These are phyloP conservation scores for Candolleomyces eurysporus DNA, from an alignment of 768 basidiomycete genomes.

Conservation along the genomic window DNA sequence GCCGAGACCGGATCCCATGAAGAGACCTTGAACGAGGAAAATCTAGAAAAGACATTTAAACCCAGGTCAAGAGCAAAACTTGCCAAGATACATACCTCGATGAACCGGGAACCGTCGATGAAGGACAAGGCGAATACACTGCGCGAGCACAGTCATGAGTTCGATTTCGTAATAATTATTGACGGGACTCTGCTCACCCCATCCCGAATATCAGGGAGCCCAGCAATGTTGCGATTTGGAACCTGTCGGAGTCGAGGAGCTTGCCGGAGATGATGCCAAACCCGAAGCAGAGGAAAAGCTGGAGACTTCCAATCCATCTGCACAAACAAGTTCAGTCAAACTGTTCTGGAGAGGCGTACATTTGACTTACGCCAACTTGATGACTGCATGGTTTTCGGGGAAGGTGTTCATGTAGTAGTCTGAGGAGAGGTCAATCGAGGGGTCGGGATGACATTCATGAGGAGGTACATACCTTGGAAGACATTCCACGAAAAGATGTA, in stretches of 20 bases:
- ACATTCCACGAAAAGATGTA: conserved; percentile 10
- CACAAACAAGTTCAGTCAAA: not conserved
- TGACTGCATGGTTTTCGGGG: not conserved
- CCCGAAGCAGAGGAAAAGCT: conserved; percentile 43
- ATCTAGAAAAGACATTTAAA: conserved; percentile 23
- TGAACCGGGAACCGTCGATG: conserved; percentile 31
- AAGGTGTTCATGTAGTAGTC: conserved; percentile 10
- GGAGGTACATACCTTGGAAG: conserved; percentile 7
- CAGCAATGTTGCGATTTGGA: conserved; percentile 25
- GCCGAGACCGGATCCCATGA: conserved; percentile 51
- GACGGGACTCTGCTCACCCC: conserved; percentile 18
- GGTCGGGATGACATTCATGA: too few relatives aligned
- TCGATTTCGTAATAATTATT: conserved; percentile 8
- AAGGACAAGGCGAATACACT: conserved; percentile 45
- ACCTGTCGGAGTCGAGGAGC: conserved; percentile 46
- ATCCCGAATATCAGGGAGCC: conserved; percentile 24
- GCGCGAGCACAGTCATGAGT: too few relatives aligned
- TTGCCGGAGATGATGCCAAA: conserved; percentile 40
- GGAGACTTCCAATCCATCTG: conserved; percentile 50
- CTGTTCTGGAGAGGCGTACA: not conserved
- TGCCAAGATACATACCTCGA: conserved; percentile 25
- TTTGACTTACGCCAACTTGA: conserved; percentile 1
- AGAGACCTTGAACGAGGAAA: conserved; percentile 55
- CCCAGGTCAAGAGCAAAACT: conserved; percentile 9
- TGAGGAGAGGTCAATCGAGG: not conserved